These are phyloP conservation scores for Myriangium duriaei DNA, from an alignment of 2,329 filamentous ascomycete genomes.

Conservation along the genomic window DNA sequence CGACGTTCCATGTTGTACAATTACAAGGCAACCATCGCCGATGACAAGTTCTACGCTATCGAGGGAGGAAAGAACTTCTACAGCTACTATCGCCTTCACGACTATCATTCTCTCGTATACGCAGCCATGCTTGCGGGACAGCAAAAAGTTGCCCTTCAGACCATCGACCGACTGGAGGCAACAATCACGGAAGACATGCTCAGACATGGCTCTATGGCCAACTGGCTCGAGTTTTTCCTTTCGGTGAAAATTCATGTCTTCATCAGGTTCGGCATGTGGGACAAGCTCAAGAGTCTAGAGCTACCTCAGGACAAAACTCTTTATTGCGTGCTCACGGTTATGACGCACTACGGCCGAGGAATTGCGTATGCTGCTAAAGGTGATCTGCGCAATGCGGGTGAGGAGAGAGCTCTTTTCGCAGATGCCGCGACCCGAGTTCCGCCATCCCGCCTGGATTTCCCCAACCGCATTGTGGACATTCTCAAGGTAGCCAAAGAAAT, in stretches of 20 bases:
- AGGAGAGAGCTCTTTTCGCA: conserved; percentile 36
- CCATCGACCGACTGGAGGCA: conserved; percentile 45
- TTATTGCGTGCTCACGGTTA: conserved; percentile 58
- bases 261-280: conserved; percentile 62
- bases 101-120: conserved; percentile 65
- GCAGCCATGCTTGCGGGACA: conserved; percentile 66
- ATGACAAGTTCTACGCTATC: conserved; percentile 50
- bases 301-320: conserved; percentile 47
- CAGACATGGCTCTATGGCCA: conserved; percentile 56
- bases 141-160: conserved; percentile 48
- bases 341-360: conserved; percentile 55
- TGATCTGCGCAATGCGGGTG: conserved; percentile 41
- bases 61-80: conserved; percentile 59
- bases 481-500: conserved; percentile 48
- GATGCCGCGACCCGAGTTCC: conserved; percentile 42
- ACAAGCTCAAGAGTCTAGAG: conserved; percentile 46
- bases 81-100: conserved; percentile 60
- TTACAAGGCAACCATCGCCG: conserved; percentile 50
- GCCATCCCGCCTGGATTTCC: conserved; percentile 51
- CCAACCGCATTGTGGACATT: conserved; percentile 52
- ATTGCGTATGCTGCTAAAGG: conserved; percentile 52
- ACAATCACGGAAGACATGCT: conserved; percentile 53
- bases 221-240: conserved; percentile 63
- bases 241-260: conserved; percentile 56
- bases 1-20: conserved; percentile 54